Base-by-base conservation (phyloP, 257 asterid genomes). In the Leptodermis oblonga region DNA sequence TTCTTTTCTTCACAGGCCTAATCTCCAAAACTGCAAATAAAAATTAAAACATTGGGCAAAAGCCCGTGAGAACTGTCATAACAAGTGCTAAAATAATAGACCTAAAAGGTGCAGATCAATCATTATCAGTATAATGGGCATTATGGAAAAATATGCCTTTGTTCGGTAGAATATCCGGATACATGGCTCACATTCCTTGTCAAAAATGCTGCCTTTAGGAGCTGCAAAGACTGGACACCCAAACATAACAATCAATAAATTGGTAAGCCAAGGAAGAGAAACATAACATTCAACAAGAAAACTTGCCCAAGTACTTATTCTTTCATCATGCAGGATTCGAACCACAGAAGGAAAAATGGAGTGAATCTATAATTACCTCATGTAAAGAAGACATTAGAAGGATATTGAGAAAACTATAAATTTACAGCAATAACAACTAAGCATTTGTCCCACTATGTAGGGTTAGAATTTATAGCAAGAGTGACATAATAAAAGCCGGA, bases 181-280 rank as follows among this genome's bases (percentile, higher is more conserved):
- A 93, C 97, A 79, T 41, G 90, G 88, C 33, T 88, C 86, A 70
- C 89, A 90, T 82, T 93, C 99, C 73, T 76, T 49, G 56, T 89
- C 92, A 58, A 86, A 90, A 62, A 89, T 68, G 96, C 96, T 69
- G 80, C 95, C 85, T 89, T 94, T 71, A 94, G 87, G 65, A 86
- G 90, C 86, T 87, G 96, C 84, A 90, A 78, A 23, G 99, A 94
- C 99, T 90, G 79, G 63, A 77, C 59, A 78, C 76, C 12, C 64
- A 78, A 85, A 74, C 42, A 31, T 56, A 54, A 72, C 20, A 52
- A 77, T 80, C 76, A 62, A 65, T 60, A 56, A 12, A 53, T 67
- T 67, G 45, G 69, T 39, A 34, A 36, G 39, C 36, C 59, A 31
- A 45, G n/a, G 62, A 37, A 67, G 64, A 59, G 33, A 56, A 45